A percentile compares a stretch with the other conserved stretches of the same genome.
Conservation (phyloP, 2,329 filamentous ascomycete genomes). For the Bipolaris cookei region DNA sequence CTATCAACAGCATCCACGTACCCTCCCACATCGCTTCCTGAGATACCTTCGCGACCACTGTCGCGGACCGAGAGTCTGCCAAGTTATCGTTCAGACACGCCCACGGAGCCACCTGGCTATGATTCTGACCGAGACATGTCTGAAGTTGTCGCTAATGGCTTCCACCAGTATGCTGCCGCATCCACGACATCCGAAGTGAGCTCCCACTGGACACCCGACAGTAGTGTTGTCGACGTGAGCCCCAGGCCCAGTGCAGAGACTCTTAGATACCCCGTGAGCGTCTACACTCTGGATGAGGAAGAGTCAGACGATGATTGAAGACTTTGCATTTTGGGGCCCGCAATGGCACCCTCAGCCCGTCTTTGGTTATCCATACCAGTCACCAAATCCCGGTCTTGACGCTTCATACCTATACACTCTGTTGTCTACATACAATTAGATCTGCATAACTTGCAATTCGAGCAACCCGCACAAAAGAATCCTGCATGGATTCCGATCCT, state of each 20-base stretch:
- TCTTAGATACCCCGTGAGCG: slow-evolving; percentile 36
- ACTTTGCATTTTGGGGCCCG: neutral
- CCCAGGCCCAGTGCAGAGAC: slow-evolving; percentile 49
- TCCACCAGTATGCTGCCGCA: slow-evolving; percentile 46
- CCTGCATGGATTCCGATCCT: neutral
- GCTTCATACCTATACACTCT: neutral
- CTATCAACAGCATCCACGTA: slow-evolving; percentile 42
- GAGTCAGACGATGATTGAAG: slow-evolving; percentile 25
- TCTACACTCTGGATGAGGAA: slow-evolving; percentile 32
- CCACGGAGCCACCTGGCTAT: slow-evolving; percentile 51
- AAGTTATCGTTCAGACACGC: slow-evolving; percentile 52
- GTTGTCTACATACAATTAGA: neutral
- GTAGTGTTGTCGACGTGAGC: slow-evolving; percentile 49
- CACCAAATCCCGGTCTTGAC: neutral
- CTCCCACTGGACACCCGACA: slow-evolving; percentile 47
- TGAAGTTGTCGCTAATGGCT: slow-evolving; percentile 52
- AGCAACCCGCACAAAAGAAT: neutral
- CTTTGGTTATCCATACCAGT: slow-evolving; percentile 9
- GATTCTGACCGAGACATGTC: slow-evolving; percentile 49
- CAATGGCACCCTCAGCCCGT: slow-evolving; percentile 6
- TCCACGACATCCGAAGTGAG: slow-evolving; percentile 29
- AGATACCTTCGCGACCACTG: slow-evolving; percentile 43
- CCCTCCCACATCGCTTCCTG: slow-evolving; percentile 38
- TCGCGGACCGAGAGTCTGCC: slow-evolving; percentile 52
- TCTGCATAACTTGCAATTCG: neutral